Base-by-base conservation (phyloP, 2,329 filamentous ascomycete genomes). In the Calonectria hongkongensis region DNA sequence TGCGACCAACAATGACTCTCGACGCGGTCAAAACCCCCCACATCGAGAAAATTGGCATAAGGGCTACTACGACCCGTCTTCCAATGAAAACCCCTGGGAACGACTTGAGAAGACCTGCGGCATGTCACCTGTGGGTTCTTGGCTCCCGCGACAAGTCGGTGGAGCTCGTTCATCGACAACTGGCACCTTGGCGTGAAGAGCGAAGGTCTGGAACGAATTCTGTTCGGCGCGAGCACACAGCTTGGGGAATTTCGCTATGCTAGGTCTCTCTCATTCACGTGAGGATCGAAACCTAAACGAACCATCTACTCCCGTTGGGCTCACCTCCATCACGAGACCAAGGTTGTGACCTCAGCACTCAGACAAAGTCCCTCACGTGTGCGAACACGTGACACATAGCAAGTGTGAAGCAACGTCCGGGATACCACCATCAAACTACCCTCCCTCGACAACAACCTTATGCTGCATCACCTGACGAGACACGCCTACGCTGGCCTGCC, bases 61-160 rank as follows among this genome's bases (percentile, higher is more conserved):
- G 47, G 91, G 88, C 43, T 94, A 94, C 82, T 95, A 95, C 82
- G 89, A 94, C 71, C 89, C 90, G 0, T 88, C 87, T 71, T 94
- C 92, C 73, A 91, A 94, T 77, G 88, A 92, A 80, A 94, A 96
- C 80, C 94, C 94, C 0, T 96, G 94, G 94, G 89, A 87, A 64
- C 82, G 80, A 10, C 82, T 93, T 25, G 91, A 93, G 81, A 83
- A 84, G 76, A 76, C 81, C 8, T 82, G 82, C 28, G 87, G 87
- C 0, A 75, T 92, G 58, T 75, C 83, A 47, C 73, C 87, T 1
- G 80, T 80, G 16, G 89, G 88, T 2, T 79, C 76, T 0, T 92
- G 89, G 90, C 74, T 88, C 16, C 33, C 75, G 18, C 76, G 72
- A 6, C 66, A 66, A 18, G 58, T 58, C 10, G 63, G 62, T 25